Conservation (phyloP, 495 filamentous ascomycete species). For the Tuber brumale region DNA sequence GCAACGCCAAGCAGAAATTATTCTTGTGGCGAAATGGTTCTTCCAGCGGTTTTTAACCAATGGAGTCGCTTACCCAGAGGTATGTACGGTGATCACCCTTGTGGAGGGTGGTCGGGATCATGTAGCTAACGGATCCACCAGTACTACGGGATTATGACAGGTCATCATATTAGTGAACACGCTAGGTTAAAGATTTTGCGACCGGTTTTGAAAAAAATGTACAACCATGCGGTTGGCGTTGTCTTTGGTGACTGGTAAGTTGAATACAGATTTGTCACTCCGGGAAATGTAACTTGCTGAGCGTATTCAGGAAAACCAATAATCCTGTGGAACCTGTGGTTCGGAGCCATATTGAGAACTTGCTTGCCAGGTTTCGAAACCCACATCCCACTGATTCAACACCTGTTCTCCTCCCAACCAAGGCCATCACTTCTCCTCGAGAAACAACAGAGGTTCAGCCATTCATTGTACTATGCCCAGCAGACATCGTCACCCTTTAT, state of each 20-base stretch:
- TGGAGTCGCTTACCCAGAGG: slow-evolving; percentile 84
- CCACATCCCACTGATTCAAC: slow-evolving; percentile 50
- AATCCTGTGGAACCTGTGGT: slow-evolving; percentile 59
- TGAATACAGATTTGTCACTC: not conserved
- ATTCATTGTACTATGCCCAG: slow-evolving; percentile 65
- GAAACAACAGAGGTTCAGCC: slow-evolving; percentile 66
- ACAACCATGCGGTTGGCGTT: slow-evolving; percentile 40
- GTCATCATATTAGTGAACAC: slow-evolving; percentile 85
- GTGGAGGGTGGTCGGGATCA: not conserved
- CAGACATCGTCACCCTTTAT: slow-evolving; percentile 63
- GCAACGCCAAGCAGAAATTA: slow-evolving; percentile 64
- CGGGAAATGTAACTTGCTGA: slow-evolving; percentile 23
- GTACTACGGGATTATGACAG: slow-evolving; percentile 79
- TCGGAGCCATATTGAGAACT: slow-evolving; percentile 67
- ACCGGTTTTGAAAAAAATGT: slow-evolving; percentile 42
- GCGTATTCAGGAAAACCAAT: slow-evolving; percentile 51
- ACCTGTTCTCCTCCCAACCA: slow-evolving; percentile 58
- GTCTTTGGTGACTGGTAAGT: slow-evolving; percentile 38
- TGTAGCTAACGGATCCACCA: slow-evolving; percentile 44
- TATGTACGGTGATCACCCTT: slow-evolving; percentile 42
- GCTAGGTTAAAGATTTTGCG: slow-evolving; percentile 76
- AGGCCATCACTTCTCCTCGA: slow-evolving; percentile 61
- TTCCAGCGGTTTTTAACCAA: slow-evolving; percentile 80
- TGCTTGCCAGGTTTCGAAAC: slow-evolving; percentile 60
- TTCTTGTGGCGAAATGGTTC: slow-evolving; percentile 83